These are phyloP conservation scores for Aspergillus sp. DNA, from an alignment of 2,329 filamentous ascomycete species.

Conservation along the genomic window DNA sequence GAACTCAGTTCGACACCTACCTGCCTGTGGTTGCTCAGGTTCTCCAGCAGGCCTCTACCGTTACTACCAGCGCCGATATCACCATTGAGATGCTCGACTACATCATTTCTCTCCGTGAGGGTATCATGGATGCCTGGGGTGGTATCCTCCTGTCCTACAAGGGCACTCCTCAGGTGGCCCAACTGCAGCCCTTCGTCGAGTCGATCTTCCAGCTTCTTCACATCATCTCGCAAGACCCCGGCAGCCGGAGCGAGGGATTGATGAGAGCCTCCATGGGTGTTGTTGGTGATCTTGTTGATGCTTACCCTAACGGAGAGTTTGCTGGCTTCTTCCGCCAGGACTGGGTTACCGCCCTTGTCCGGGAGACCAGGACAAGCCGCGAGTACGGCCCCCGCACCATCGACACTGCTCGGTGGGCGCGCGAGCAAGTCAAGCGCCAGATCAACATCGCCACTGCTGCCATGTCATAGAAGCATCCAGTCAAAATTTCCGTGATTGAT, in stretches of 20 bases:
- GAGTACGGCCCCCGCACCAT: slow-evolving; percentile 80
- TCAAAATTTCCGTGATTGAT: slow-evolving; percentile 4
- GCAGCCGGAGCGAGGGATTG: slow-evolving; percentile 87
- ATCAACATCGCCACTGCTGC: slow-evolving; percentile 32
- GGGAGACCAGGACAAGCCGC: slow-evolving; percentile 82
- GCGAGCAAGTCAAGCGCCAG: slow-evolving; percentile 95
- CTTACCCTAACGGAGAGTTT: slow-evolving; percentile 86
- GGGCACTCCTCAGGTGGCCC: slow-evolving; percentile 52
- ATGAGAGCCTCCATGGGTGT: slow-evolving; percentile 96
- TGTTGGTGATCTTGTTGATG: slow-evolving; percentile 89
- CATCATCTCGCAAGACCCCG: slow-evolving; percentile 70
- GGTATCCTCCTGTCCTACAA: slow-evolving; percentile 95
- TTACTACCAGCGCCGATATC: slow-evolving; percentile 70
- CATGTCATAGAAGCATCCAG: slow-evolving; percentile 28
- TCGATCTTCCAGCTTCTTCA: slow-evolving; percentile 83
- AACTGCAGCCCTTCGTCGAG: slow-evolving; percentile 70
- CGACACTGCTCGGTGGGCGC: slow-evolving; percentile 93
- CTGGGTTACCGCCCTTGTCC: slow-evolving; percentile 83
- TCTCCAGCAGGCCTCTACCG: slow-evolving; percentile 81
- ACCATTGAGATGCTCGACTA: slow-evolving; percentile 97
- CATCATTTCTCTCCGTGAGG: slow-evolving; percentile 86
- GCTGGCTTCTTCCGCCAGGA: slow-evolving; percentile 78
- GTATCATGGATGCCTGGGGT: slow-evolving; percentile 98
- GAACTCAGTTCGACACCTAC: slow-evolving; percentile 86
- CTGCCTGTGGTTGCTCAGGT: slow-evolving; percentile 88